Evolutionary conservation across 345 rosid genomes (phyloP), one percentile per base, ranked within the genome.

Genomic region (Gossypium thurberi): DNA sequence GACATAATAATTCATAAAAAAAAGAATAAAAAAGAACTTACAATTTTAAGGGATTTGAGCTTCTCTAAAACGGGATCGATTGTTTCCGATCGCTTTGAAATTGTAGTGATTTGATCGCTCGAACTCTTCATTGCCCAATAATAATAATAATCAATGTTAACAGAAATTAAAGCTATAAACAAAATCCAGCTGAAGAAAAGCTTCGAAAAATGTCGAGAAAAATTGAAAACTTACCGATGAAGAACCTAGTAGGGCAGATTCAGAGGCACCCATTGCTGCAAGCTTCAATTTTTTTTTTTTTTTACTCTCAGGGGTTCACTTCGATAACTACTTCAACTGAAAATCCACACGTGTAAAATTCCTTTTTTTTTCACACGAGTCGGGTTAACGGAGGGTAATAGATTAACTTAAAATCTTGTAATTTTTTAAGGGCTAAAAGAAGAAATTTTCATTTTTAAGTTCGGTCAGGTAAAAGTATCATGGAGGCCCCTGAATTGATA

Each of bases 21-120:
- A 59, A 59, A 25, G 42, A 25, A 26, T 25, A 25, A 17, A 26
- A 33, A 33, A 33, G 7, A 33, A 78, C 97, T 81, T 77, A 95
- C 99, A 67, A 92, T 82, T 76, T 81, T 79, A 75, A 91, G 97
- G 61, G 98, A 91, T 80, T 81, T 86, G 33, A 95, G 94, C 78
- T 78, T 88, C 82, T 89, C 94, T 58, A 89, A 80, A 71, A 92
- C 10, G 48, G 93, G 96, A 79, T 94, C 97, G n/a, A 82, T 85
- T 47, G 77, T 44, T 70, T 89, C 90, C 1, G 81, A 75, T 76
- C 88, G 84, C 82, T 83, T 84, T 50, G 97, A 88, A 25, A 92
- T 86, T 18, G 97, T 94, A 74, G 95, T 92, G 70, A 94, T 92
- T 79, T 83, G 85, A 64, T 92, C 97, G n/a, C 78, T 76, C 13